Percentiles rank a stretch among this genome's conserved stretches.
phyloP scores from a whole-genome alignment of 2,329 filamentous ascomycete genomes.

The Cladosporium phlei region DNA sequence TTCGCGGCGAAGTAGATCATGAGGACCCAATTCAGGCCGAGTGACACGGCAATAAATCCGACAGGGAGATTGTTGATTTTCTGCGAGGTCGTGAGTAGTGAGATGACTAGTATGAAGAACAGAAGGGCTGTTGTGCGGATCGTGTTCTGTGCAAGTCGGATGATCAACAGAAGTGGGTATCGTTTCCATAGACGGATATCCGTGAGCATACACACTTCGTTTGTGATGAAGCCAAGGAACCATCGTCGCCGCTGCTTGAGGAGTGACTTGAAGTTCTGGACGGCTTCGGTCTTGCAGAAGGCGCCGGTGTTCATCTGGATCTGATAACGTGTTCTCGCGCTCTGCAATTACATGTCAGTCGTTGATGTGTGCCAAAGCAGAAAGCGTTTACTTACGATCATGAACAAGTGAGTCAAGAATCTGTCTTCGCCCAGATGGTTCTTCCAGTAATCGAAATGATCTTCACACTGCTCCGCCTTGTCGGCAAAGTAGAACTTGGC shows the following conservation, averaged over 20 bases:
- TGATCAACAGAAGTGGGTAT: conserved; percentile 78
- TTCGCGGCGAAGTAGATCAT: conserved; percentile 95
- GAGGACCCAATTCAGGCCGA: conserved; percentile 88
- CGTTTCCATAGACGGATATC: conserved; percentile 86
- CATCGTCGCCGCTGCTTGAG: conserved; percentile 92
- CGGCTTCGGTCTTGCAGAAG: conserved; percentile 97
- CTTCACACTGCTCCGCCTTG: conserved; percentile 90
- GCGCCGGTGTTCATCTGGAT: conserved; percentile 97
- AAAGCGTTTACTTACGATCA: conserved; percentile 61
- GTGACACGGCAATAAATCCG: conserved; percentile 86
- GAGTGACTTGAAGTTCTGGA: conserved; percentile 78
- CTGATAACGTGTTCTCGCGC: conserved; percentile 81
- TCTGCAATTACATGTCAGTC: background rate
- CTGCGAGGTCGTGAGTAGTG: conserved; percentile 78
- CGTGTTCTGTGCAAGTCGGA: conserved; percentile 93
- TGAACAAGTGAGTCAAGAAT: conserved; percentile 97
- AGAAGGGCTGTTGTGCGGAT: conserved; percentile 89
- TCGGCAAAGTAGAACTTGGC: conserved; percentile 98
- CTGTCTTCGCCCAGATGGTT: conserved; percentile 92
- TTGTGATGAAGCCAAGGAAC: conserved; percentile 91
- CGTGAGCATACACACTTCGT: conserved; percentile 97
- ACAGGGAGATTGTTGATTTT: conserved; percentile 75
- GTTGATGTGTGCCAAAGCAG: no score
- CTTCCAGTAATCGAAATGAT: conserved; percentile 95
- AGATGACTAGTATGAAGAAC: conserved; percentile 89